Base-by-base conservation (phyloP, 2,329 filamentous ascomycete species). In the Macrophomina phaseolina region DNA sequence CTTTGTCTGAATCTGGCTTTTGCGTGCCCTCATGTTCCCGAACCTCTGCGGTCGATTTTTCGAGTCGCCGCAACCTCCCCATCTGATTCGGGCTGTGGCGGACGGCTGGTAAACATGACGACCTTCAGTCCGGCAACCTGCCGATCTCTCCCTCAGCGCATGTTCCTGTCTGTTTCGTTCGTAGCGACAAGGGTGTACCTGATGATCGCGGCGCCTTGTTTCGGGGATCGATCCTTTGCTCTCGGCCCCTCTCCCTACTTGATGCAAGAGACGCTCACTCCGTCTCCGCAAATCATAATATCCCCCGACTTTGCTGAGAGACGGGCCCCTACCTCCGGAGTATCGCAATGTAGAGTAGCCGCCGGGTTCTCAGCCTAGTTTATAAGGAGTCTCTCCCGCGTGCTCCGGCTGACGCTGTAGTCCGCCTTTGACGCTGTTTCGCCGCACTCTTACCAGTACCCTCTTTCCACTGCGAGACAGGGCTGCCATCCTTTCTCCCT, bases 141-240 rank as follows among this genome's bases (percentile, higher is more conserved):
- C 23, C 56, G 56, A 61, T 61, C 56, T 18, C 14, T 9, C 42
- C 30, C 28, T 18, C 56, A 45, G 16, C 28, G 16, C 56, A 16
- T 8, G 16, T 28, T 34, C 16, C 16, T 30, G 5, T 5, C 40
- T 9, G 28, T 46, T 61, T 61, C 56, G 42, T 18, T 61, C 14
- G 12, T 38, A 32, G 36, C 55, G 36, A 38, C 36, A 46, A 46
- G 56, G 56, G 30, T 48, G 6, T 9, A 48, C 32, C 40, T 46
- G 56, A 46, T 61, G 56, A 61, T 61, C 56, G 40, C 40, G 18
- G 7, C 28, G 23, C 14, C 38, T 30, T 46, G 56, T 62, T 49
- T 62, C 42, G 58, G 32, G 7, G 42, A 61, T 61, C 56, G 34
- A 12, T 30, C 42, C 30, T 48, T 28, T 23, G 23, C 23, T 23